Conservation (phyloP, 352 stramenopile genomes). For the Pythium brachiatum region DNA sequence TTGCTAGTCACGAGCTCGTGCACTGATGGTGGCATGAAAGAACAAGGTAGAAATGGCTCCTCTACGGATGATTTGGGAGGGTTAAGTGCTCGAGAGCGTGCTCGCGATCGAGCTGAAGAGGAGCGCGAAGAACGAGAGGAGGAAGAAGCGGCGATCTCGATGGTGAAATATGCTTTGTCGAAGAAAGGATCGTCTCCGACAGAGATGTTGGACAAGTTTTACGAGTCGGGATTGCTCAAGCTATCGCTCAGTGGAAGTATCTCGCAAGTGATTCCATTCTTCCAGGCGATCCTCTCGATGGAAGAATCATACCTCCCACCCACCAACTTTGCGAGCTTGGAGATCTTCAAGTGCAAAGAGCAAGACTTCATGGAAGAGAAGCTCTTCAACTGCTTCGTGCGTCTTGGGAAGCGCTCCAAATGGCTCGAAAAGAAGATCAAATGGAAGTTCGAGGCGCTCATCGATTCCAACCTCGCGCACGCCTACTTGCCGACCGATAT, state of each 20-base stretch:
- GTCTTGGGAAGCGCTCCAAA: slow-evolving; percentile 42
- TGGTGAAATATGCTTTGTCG: slow-evolving; percentile 41
- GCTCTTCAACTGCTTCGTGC: slow-evolving; percentile 40
- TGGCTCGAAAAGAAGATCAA: slow-evolving; percentile 42
- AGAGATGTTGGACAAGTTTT: slow-evolving; percentile 59
- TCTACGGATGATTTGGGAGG: not conserved
- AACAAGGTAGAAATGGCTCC: not conserved
- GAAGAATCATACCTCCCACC: slow-evolving; percentile 48
- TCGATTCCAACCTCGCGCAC: slow-evolving; percentile 47
- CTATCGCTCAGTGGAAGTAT: slow-evolving; percentile 32
- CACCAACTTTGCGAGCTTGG: slow-evolving; percentile 51
- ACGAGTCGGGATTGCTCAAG: slow-evolving; percentile 46
- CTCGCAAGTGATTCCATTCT: slow-evolving; percentile 40
- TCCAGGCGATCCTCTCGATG: slow-evolving; percentile 48
- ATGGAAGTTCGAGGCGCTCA: slow-evolving; percentile 55
- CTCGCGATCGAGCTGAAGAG: slow-evolving; percentile 18
- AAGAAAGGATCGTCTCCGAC: slow-evolving; percentile 37
- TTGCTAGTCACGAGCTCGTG: slow-evolving; percentile 8
- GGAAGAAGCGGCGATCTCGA: slow-evolving; percentile 34
- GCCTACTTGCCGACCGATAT: slow-evolving; percentile 48
- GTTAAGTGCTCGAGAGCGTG: slow-evolving; percentile 5
- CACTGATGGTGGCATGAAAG: not conserved
- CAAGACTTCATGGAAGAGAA: slow-evolving; percentile 53
- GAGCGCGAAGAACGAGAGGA: slow-evolving; percentile 27
- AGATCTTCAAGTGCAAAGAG: slow-evolving; percentile 62